Percentiles rank a stretch among this genome's conserved stretches.
Conservation (phyloP, 2,329 filamentous ascomycete species). For the Penicillium brasilianum region DNA sequence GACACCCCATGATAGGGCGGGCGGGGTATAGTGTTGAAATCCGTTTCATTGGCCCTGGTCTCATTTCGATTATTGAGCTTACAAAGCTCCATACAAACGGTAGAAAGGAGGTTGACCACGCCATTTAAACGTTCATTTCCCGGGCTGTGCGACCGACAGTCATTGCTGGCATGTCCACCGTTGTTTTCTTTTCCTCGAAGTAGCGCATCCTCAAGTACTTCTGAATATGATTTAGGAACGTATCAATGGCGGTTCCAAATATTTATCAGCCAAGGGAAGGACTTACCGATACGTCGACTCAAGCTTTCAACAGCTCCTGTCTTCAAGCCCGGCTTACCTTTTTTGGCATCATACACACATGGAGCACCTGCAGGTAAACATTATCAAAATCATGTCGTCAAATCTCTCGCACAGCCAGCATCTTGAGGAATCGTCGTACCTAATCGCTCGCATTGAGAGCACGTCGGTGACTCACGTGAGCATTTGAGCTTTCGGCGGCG, state of each 20-base stretch:
- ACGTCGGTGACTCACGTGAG: neutral
- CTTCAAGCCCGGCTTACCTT: neutral
- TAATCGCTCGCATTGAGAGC: conserved; percentile 2
- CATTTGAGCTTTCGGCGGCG: conserved; percentile 2
- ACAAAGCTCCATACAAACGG: conserved; percentile 14
- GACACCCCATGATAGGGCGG: neutral
- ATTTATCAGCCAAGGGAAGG: too few species aligned
- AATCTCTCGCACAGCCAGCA: neutral
- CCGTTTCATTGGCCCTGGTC: neutral
- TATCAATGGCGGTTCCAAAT: neutral
- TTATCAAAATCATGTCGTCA: neutral
- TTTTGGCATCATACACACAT: neutral
- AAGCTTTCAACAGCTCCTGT: neutral
- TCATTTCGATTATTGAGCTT: conserved; percentile 16
- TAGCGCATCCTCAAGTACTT: neutral
- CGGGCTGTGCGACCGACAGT: neutral
- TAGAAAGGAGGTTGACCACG: conserved; percentile 13
- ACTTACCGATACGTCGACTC: conserved; percentile 1
- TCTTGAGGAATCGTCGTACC: neutral
- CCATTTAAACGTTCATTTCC: conserved; percentile 7
- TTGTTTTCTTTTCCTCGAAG: neutral
- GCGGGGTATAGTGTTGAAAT: neutral
- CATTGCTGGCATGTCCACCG: neutral
- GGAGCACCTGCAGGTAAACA: neutral
- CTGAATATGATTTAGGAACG: neutral